Conservation (phyloP, 1,284 basidiomycete species). For the Papiliotrema nemorosa region DNA sequence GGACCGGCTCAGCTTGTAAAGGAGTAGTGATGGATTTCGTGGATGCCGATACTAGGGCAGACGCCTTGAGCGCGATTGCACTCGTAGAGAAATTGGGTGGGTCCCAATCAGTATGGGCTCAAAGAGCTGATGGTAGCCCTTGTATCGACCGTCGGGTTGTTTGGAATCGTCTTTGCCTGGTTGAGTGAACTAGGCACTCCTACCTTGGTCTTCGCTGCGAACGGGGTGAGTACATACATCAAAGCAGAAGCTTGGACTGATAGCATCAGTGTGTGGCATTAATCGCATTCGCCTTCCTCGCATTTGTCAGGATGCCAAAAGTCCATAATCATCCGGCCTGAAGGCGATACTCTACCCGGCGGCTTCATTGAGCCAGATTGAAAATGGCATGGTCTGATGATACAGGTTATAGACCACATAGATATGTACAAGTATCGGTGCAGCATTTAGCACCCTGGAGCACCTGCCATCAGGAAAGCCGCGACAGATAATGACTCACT, state of each 20-base stretch:
- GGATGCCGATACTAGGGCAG: conserved; percentile 24
- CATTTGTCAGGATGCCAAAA: conserved; percentile 35
- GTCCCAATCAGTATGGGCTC: background rate
- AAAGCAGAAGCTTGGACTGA: background rate
- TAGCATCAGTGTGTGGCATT: background rate
- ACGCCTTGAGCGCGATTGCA: conserved; percentile 45
- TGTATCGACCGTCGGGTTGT: conserved; percentile 36
- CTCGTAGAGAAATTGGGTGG: conserved; percentile 42
- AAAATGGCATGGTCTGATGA: background rate
- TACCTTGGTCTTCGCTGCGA: conserved; percentile 32
- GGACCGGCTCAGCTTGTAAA: conserved; percentile 45
- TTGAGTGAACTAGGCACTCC: conserved; percentile 31
- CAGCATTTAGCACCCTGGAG: background rate
- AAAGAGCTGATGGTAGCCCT: conserved; percentile 16
- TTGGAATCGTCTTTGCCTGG: conserved; percentile 31
- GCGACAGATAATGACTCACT: background rate
- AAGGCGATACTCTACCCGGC: background rate
- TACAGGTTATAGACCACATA: background rate
- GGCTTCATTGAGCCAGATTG: background rate
- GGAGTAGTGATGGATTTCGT: conserved; percentile 48
- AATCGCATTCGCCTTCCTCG: conserved; percentile 13
- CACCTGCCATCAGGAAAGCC: background rate
- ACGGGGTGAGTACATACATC: conserved; percentile 27
- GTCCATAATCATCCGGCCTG: background rate
- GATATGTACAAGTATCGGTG: background rate